Conservation (phyloP, 2,329 filamentous ascomycete genomes). For the Ascocoryne sarcoides region DNA sequence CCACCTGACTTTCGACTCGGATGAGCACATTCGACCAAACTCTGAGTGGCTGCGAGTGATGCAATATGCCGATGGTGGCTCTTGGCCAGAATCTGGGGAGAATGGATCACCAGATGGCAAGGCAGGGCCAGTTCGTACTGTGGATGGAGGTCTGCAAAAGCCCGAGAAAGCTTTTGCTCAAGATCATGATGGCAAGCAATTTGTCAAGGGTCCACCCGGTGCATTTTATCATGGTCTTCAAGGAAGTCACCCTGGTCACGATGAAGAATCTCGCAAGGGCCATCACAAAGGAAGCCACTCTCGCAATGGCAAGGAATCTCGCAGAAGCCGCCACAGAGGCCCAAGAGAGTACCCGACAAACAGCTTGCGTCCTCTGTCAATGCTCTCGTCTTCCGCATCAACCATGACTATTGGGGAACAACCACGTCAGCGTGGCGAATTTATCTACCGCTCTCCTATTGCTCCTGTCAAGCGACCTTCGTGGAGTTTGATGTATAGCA, state of each 20-base stretch:
- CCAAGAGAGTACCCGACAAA: not conserved
- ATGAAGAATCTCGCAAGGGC: too few relatives aligned
- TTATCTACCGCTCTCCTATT: constrained; percentile 23
- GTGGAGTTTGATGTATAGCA: constrained; percentile 23
- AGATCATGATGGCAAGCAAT: not conserved
- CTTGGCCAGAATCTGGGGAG: too few relatives aligned
- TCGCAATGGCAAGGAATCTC: too few relatives aligned
- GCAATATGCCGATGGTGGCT: not conserved
- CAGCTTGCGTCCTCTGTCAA: not conserved
- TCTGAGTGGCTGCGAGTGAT: not conserved
- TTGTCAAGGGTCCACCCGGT: not conserved
- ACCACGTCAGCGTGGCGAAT: constrained; percentile 11
- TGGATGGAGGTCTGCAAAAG: not conserved
- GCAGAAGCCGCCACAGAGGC: not conserved
- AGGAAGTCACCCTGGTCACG: not conserved
- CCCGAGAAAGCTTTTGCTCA: not conserved
- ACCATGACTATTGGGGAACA: not conserved
- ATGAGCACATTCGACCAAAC: not conserved
- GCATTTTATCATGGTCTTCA: not conserved
- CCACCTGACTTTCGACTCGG: not conserved
- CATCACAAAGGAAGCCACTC: too few relatives aligned
- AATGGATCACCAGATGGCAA: not conserved
- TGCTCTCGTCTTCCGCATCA: not conserved
- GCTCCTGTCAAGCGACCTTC: constrained; percentile 21
- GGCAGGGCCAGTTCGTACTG: not conserved